Evolutionary conservation across 2,329 filamentous ascomycete genomes (phyloP).

Genomic region (Pseudogymnoascus sp.): DNA sequence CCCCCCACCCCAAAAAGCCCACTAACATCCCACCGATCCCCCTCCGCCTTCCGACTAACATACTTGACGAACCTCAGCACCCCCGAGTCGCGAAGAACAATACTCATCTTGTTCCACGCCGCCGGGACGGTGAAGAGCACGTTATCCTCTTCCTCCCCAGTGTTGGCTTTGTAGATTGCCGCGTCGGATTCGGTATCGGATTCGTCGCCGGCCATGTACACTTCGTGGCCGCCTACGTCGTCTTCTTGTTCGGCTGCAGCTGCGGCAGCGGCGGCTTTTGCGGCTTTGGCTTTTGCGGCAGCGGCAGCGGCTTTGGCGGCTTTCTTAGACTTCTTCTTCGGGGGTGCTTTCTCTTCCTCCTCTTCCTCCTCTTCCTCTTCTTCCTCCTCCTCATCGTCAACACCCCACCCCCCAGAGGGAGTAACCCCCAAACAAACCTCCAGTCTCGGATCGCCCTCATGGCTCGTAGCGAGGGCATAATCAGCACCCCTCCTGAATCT

Average conservation of each 20-base stretch:
- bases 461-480: constrained; percentile 86
- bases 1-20: constrained; percentile 65
- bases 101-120: constrained; percentile 81
- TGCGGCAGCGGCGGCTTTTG: constrained; percentile 14
- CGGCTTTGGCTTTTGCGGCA: constrained; percentile 14
- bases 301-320: constrained; percentile 25
- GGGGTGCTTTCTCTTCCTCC: constrained; percentile 26
- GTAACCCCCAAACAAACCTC: constrained; percentile 86
- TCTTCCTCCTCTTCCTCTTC: constrained; percentile 34
- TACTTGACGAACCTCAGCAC: constrained; percentile 95
- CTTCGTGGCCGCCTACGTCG: constrained; percentile 66
- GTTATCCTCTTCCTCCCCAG: constrained; percentile 61
- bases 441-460: constrained; percentile 66
- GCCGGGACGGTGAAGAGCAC: constrained; percentile 61
- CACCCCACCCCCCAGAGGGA: constrained; percentile 76
- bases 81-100: constrained; percentile 80
- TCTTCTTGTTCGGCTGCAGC: constrained; percentile 38
- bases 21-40: constrained; percentile 87
- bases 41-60: constrained; percentile 69
- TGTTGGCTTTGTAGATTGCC: constrained; percentile 72
- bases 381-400: constrained; percentile 48
- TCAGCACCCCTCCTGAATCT: constrained; percentile 81
- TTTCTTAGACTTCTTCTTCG: constrained; percentile 24
- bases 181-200: constrained; percentile 61
- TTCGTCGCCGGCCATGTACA: constrained; percentile 89